Base-by-base conservation (phyloP, 371 early-diverging fungal species). In the Batrachochytrium dendrobatidis region DNA sequence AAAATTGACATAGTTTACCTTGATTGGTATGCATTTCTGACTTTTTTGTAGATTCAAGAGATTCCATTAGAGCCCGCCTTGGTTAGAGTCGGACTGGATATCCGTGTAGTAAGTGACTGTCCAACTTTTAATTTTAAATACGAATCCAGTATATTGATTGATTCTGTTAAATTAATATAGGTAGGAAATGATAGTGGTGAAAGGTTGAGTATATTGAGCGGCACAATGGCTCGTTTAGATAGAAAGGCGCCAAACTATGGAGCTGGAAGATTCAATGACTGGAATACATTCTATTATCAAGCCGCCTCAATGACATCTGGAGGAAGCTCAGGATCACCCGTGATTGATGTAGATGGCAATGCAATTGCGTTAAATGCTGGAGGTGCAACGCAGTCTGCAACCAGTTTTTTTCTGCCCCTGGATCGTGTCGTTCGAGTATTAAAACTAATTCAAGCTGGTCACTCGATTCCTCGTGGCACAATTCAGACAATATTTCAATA, bases 281-380 rank as follows among this genome's bases (percentile, higher is more conserved):
- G 63, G 62, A 70, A 73, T 48, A 73, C 73, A 18, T 73, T 74
- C 50, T 77, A 77, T 56, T 67, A 69, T 39, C 77, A 77, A 57
- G 72, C 75, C 4, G 74, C 73, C 4, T 70, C 77, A 1, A 69
- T 69, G 66, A 73, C 77, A 6, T 71, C 70, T 15, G 74, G 77
- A 12, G 75, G 70, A 34, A 64, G 64, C 53, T 70, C 70, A 5
- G 95, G 95, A 4, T 90, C 90, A 4, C 94, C 95, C 3, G 94
- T 95, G 0, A 82, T 95, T 55, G 89, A 93, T 68, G 86, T 92
- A 55, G 80, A 91, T 34, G 95, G 95, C 59, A 84, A 90, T 56
- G 95, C 95, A 0, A 91, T 93, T 22, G 94, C 86, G 10, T 69
- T 93, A 32, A 89, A 94, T 60, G 91, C 91, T 15, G 91, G 69